Evolutionary conservation across 306 rosid genomes (phyloP), one percentile per base, ranked within the genome.

Genomic region (Neltuma alba): DNA sequence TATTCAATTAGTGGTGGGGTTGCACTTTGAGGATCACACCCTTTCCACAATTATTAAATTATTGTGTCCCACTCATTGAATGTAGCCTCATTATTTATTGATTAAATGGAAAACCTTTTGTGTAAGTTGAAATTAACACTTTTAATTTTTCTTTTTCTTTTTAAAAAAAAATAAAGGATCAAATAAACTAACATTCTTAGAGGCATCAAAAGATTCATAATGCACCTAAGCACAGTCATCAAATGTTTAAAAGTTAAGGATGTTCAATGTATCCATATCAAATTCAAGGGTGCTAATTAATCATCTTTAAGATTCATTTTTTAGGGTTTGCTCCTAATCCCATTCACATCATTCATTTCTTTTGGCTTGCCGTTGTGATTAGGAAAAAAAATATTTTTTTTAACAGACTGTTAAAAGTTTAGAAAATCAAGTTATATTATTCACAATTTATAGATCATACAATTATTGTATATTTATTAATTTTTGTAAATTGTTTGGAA

Each of bases 1-100:
- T 60, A 60, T 28, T 60, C 63, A 57, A 60, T 27, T 57, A 57
- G 20, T 60, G 66, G 66, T 60, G 66, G 66, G 66, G 36, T 58
- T 27, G 36, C 36, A 27, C 65, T 57, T 57, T 57, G 65, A 27
- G 65, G 65, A 57, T 23, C 13, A 25, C 10, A 25, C 65, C 65
- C 65, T 25, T 27, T 27, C 3, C 65, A 58, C 18, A 58, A 58
- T 58, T 25, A 58, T 58, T 58, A 25, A 25, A 25, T 58, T 27
- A 27, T 10, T 25, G 65, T 58, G 34, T 58, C 65, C 12, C 65
- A 28, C 37, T 60, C 37, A 60, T 60, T 28, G 34, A 60, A 60
- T 60, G 61, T 21, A 28, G 18, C 37, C 36, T 38, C 1, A 28
- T 28, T 60, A 18, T 60, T 28, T 27, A 60, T 60, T 60, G 34